A percentile compares a stretch with the other conserved stretches of the same genome.
Conservation (phyloP, 768 basidiomycete genomes). For the Lyophyllum decastes region DNA sequence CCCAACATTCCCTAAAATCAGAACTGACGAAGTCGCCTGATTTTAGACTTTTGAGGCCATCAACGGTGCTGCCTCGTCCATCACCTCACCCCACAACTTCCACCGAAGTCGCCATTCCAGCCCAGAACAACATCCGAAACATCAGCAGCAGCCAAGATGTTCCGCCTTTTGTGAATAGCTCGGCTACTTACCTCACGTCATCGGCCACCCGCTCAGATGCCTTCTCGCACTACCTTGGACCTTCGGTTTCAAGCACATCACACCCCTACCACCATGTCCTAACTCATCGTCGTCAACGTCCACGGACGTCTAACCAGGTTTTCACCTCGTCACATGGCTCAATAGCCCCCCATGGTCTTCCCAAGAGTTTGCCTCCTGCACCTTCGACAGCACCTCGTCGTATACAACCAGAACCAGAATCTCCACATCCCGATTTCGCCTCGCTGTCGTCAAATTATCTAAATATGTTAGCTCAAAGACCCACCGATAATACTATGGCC, state of each 20-base stretch:
- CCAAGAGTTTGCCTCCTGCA: conserved; percentile 66
- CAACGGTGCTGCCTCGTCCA: conserved; percentile 47
- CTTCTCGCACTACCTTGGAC: conserved; percentile 47
- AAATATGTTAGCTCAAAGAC: conserved; percentile 62
- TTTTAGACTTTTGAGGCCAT: conserved; percentile 58
- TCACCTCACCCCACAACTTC: conserved; percentile 24
- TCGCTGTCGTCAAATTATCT: conserved; percentile 64
- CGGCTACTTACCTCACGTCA: conserved; percentile 42
- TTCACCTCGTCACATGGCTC: conserved; percentile 68
- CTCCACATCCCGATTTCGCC: conserved; percentile 43
- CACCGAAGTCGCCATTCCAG: conserved; percentile 51
- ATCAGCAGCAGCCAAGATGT: conserved; percentile 48
- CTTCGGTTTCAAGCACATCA: conserved; percentile 52
- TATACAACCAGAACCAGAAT: conserved; percentile 39
- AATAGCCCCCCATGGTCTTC: conserved; percentile 79
- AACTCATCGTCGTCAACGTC: conserved; percentile 58
- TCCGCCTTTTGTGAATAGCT: conserved; percentile 44
- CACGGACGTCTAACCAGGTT: conserved; percentile 65
- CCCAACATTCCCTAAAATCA: conserved; percentile 27
- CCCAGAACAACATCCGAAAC: conserved; percentile 36
- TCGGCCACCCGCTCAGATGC: conserved; percentile 43
- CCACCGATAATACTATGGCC: conserved; percentile 37
- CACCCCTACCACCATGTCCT: conserved; percentile 55
- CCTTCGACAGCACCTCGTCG: conserved; percentile 60
- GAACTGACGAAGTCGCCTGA: conserved; percentile 52